Evolutionary conservation across 2,329 filamentous ascomycete genomes (phyloP).

Genomic region (Hymenoscyphus infarciens): DNA sequence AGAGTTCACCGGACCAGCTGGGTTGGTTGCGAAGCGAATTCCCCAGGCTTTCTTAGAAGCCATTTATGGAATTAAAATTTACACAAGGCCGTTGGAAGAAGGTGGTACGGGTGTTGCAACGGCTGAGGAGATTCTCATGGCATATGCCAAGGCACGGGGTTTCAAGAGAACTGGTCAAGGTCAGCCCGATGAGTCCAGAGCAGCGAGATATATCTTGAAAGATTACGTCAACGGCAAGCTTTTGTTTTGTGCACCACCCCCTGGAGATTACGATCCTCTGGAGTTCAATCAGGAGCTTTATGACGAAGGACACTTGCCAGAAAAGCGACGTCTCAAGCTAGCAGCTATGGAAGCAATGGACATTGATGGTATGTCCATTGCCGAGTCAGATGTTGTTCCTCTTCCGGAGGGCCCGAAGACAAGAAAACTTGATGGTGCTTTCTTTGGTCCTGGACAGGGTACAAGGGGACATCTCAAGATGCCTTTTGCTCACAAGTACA

Average conservation of each 20-base stretch:
- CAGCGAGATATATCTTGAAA: slow-evolving; percentile 85
- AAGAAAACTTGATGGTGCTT: slow-evolving; percentile 75
- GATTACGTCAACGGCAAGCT: slow-evolving; percentile 98
- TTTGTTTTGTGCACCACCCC: slow-evolving; percentile 86
- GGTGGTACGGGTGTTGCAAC: slow-evolving; percentile 87
- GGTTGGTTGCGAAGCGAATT: slow-evolving; percentile 78
- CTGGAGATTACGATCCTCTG: slow-evolving; percentile 62
- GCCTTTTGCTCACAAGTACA: slow-evolving; percentile 90
- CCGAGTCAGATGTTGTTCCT: slow-evolving; percentile 48
- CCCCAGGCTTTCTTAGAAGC: slow-evolving; percentile 87
- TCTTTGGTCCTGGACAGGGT: slow-evolving; percentile 68
- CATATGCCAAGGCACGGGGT: slow-evolving; percentile 84
- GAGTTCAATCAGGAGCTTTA: slow-evolving; percentile 91
- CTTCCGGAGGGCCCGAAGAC: slow-evolving; percentile 68
- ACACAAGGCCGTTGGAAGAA: slow-evolving; percentile 77
- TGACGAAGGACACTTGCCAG: slow-evolving; percentile 74
- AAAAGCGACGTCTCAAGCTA: slow-evolving; percentile 69
- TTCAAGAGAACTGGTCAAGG: slow-evolving; percentile 88
- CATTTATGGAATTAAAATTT: slow-evolving; percentile 88
- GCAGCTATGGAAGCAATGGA: slow-evolving; percentile 37
- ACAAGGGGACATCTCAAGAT: slow-evolving; percentile 64
- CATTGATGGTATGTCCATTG: slow-evolving; percentile 38
- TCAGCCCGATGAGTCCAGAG: slow-evolving; percentile 88
- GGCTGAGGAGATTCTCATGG: slow-evolving; percentile 75
- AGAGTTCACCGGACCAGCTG: slow-evolving; percentile 84